A percentile compares a stretch with the other conserved stretches of the same genome.
Conservation (phyloP, 139 green algal species). For the Monoraphidium neglectum region DNA sequence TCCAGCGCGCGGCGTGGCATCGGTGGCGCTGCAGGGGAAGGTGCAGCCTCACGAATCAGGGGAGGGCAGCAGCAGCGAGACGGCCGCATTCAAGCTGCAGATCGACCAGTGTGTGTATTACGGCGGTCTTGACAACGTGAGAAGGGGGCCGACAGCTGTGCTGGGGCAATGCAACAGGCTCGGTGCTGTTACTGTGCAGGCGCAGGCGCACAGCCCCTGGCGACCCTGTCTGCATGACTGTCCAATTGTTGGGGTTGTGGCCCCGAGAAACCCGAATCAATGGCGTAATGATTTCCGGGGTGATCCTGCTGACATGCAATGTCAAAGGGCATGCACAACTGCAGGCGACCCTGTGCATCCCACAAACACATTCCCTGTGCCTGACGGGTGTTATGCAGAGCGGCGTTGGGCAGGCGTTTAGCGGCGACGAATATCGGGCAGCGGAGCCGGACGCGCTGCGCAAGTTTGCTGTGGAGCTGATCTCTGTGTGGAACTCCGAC, state of each 20-base stretch:
- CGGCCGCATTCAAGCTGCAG: constrained; percentile 19
- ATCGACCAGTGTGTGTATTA: constrained; percentile 57
- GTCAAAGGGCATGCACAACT: no score
- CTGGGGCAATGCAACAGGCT: no score
- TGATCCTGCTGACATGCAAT: no score
- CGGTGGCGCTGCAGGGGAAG: constrained; percentile 74
- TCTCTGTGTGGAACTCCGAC: constrained; percentile 65
- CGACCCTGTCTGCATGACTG: no score
- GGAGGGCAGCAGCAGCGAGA: neutral
- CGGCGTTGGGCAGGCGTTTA: constrained; percentile 20
- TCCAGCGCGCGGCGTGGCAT: constrained; percentile 73
- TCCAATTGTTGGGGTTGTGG: no score
- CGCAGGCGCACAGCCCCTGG: no score
- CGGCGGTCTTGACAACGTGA: constrained; percentile 54
- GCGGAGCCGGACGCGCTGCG: constrained; percentile 69
- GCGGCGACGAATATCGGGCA: constrained; percentile 37
- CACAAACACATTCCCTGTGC: no score
- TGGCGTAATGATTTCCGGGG: no score
- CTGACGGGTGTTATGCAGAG: no score
- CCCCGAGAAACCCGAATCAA: no score
- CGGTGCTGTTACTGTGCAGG: no score
- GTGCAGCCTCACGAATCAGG: constrained; percentile 30
- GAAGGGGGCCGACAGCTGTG: neutral
- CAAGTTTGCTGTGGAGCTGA: constrained; percentile 55
- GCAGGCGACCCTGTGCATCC: no score